These are phyloP conservation scores for Leishmania arabica DNA, from an alignment of 208 protist species.

Conservation along the genomic window DNA sequence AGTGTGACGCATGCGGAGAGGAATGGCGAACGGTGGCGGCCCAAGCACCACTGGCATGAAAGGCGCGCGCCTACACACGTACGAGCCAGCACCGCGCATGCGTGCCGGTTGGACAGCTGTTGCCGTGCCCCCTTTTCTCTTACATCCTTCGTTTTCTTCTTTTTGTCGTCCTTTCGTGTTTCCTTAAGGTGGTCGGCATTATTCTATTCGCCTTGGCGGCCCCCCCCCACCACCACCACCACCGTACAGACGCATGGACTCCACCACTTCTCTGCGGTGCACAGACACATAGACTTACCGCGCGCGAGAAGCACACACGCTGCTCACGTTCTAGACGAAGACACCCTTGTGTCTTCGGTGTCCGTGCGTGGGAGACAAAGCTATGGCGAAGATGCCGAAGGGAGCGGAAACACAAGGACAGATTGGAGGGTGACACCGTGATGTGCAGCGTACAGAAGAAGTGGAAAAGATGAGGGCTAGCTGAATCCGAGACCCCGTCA, in stretches of 20 bases:
- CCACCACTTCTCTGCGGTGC: neutral
- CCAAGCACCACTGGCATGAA: neutral
- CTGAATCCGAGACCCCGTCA: neutral
- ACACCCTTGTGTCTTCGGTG: neutral
- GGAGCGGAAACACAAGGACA: neutral
- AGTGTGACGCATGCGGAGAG: neutral
- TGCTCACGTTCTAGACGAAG: neutral
- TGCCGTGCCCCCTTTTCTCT: neutral
- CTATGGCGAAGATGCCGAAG: too few relatives aligned
- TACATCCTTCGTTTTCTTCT: neutral
- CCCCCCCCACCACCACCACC: too few relatives aligned
- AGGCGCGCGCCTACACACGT: neutral
- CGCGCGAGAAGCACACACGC: neutral
- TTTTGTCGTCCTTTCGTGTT: neutral
- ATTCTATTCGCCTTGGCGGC: neutral
- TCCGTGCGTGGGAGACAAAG: neutral
- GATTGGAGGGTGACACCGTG: neutral
- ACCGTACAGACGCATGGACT: neutral
- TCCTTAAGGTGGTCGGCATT: neutral
- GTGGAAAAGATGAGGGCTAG: neutral
- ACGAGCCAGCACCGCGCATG: neutral
- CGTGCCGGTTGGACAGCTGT: neutral
- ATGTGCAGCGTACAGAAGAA: neutral
- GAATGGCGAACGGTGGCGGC: neutral
- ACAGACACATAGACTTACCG: neutral